Evolutionary conservation across 805 yeast species (phyloP).

Genomic region (Metschnikowia anglica): DNA sequence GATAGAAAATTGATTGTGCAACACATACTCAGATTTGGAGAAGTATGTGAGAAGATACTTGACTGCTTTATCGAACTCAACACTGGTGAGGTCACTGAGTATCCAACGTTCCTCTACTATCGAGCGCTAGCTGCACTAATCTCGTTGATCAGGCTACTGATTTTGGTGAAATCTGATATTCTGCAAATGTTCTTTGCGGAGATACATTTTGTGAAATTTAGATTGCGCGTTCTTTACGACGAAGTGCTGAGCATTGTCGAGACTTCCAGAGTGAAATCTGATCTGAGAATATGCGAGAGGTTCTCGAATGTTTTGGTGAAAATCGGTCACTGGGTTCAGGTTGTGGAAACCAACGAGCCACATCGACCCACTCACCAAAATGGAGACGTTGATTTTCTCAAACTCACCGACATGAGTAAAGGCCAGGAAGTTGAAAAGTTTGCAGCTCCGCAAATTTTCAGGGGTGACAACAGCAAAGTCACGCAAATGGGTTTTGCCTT

Average conservation of each 20-base stretch:
- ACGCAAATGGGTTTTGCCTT: background rate
- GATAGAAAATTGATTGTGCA: conserved; percentile 26
- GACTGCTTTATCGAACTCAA: conserved; percentile 44
- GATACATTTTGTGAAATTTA: conserved; percentile 3
- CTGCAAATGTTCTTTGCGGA: conserved; percentile 5
- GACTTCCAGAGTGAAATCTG: background rate
- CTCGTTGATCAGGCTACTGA: conserved; percentile 45
- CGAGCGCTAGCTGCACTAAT: conserved; percentile 54
- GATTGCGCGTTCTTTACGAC: conserved; percentile 6
- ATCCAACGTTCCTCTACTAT: conserved; percentile 53
- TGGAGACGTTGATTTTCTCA: conserved; percentile 22
- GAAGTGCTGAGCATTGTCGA: conserved; percentile 8
- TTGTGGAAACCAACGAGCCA: conserved; percentile 7
- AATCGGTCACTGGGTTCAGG: conserved; percentile 23
- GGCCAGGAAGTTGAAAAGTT: conserved; percentile 30
- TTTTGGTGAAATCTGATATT: conserved; percentile 40
- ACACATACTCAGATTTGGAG: conserved; percentile 42
- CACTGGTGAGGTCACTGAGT: conserved; percentile 34
- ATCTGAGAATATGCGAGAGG: conserved; percentile 14
- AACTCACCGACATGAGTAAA: conserved; percentile 30
- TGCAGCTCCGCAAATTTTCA: background rate
- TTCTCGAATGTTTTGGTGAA: conserved; percentile 22
- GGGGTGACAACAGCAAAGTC: background rate
- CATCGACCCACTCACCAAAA: background rate
- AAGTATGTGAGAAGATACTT: conserved; percentile 46